Conservation (phyloP, 192 early-diverging fungal species). For the Podila epigama region DNA sequence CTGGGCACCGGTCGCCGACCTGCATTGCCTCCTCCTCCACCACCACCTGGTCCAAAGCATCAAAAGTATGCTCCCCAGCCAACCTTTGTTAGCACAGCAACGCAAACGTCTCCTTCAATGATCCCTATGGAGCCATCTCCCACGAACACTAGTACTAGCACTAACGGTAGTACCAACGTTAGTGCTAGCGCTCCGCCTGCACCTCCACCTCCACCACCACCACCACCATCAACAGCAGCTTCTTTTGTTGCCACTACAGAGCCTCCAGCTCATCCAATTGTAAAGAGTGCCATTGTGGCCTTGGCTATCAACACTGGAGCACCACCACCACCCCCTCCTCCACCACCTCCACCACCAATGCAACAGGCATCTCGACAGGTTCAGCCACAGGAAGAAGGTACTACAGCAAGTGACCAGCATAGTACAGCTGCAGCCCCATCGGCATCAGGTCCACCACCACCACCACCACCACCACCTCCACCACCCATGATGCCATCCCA, state of each 20-base stretch:
- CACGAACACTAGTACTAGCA: neutral
- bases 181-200: constrained; percentile 7
- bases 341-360: constrained; percentile 4
- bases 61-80: constrained; percentile 20
- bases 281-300: no score
- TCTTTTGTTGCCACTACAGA: constrained; percentile 21
- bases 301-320: neutral
- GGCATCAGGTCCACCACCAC: constrained; percentile 9
- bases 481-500: neutral
- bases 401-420: no score
- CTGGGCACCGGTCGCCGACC: constrained; percentile 26
- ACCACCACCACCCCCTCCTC: constrained; percentile 22
- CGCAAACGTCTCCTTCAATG: neutral
- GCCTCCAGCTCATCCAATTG: constrained; percentile 7
- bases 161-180: neutral
- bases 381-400: no score
- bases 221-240: no score
- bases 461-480: constrained; percentile 22
- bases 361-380: neutral
- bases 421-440: constrained; percentile 3
- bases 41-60: constrained; percentile 40
- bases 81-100: no score
- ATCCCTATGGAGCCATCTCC: neutral
- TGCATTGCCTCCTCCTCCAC: constrained; percentile 36
- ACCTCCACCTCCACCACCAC: constrained; percentile 8